These are phyloP conservation scores for Mycena latifolia DNA, from an alignment of 768 basidiomycete species.

Conservation along the genomic window DNA sequence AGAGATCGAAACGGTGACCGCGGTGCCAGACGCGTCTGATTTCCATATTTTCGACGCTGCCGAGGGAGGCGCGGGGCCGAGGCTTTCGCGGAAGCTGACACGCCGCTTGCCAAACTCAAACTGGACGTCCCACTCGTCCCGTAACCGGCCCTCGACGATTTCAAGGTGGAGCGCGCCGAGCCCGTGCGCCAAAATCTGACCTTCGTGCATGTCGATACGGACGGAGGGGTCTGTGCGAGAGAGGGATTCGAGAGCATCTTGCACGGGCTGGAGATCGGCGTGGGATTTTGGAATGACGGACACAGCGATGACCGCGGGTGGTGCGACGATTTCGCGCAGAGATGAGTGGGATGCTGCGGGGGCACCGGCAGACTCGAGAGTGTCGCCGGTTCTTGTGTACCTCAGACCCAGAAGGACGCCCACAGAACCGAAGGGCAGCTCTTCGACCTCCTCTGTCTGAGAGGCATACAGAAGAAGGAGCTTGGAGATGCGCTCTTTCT, in stretches of 20 bases:
- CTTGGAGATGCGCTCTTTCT: constrained; percentile 81
- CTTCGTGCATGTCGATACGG: constrained; percentile 83
- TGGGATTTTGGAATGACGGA: constrained; percentile 86
- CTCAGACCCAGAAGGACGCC: constrained; percentile 88
- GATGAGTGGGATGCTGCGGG: constrained; percentile 53
- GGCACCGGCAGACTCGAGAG: constrained; percentile 69
- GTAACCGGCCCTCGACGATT: constrained; percentile 85
- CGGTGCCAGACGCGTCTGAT: constrained; percentile 72
- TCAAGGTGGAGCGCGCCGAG: constrained; percentile 91
- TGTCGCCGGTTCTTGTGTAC: constrained; percentile 90
- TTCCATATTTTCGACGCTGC: constrained; percentile 64
- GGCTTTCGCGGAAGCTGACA: constrained; percentile 84
- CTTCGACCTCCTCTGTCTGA: constrained; percentile 80
- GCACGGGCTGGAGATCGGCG: constrained; percentile 82
- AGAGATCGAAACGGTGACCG: constrained; percentile 61
- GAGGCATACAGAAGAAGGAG: constrained; percentile 85
- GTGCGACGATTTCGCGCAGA: constrained; percentile 77
- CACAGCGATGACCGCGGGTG: constrained; percentile 87
- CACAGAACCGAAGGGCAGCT: constrained; percentile 84
- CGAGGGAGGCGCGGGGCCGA: constrained; percentile 48
- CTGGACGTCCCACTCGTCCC: constrained; percentile 82
- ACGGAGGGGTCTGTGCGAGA: constrained; percentile 93
- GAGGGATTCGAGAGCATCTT: constrained; percentile 78
- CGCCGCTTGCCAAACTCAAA: constrained; percentile 84
- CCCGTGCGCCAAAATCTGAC: constrained; percentile 86